Conservation (phyloP, 1,284 basidiomycete species). For the Pascua sp. region DNA sequence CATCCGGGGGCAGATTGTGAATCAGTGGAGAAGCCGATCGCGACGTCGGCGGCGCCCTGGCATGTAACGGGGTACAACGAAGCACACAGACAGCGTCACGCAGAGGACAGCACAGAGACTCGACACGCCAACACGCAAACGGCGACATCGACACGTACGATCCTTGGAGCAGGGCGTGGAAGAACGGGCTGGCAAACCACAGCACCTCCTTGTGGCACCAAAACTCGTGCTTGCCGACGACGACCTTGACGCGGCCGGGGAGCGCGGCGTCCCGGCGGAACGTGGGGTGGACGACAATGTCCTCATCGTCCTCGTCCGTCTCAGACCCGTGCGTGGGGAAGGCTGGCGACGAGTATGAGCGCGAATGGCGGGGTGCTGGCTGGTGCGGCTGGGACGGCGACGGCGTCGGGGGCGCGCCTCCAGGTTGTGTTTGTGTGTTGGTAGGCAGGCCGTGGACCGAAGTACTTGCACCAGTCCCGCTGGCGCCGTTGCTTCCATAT, state of each 20-base stretch:
- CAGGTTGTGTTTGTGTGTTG: no score
- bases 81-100: not conserved
- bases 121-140: not conserved
- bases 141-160: slow-evolving; percentile 30
- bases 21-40: no score
- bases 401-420: not conserved
- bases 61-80: not conserved
- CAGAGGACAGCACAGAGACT: no score
- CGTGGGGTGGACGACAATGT: slow-evolving; percentile 37
- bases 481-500: no score
- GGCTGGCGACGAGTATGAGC: slow-evolving; percentile 8
- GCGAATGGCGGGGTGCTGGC: slow-evolving; percentile 2
- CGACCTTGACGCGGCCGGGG: slow-evolving; percentile 40
- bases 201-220: slow-evolving; percentile 48
- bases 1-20: no score
- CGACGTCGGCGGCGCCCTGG: no score
- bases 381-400: not conserved
- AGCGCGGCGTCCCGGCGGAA: slow-evolving; percentile 30
- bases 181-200: slow-evolving; percentile 47
- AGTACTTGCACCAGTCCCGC: not conserved
- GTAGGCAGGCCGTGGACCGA: not conserved
- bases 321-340: not conserved
- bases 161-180: slow-evolving; percentile 40
- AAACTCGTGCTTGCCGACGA: slow-evolving; percentile 40
- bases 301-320: slow-evolving; percentile 26